A percentile compares a stretch with the other conserved stretches of the same genome.
These are phyloP conservation scores for Diaporthe sp. DNA, from an alignment of 2,329 filamentous ascomycete genomes.

Conservation along the genomic window DNA sequence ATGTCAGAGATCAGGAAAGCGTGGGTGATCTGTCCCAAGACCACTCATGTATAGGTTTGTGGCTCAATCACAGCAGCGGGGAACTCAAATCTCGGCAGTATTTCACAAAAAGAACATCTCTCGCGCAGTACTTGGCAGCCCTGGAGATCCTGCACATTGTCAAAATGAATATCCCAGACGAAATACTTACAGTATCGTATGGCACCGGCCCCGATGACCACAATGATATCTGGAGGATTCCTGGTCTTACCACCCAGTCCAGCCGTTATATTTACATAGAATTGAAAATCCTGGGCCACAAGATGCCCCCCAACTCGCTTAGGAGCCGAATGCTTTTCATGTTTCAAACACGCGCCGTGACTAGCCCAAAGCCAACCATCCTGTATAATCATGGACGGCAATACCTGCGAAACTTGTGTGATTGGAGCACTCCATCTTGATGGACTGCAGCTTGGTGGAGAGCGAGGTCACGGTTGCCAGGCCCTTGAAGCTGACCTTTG, in stretches of 20 bases:
- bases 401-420: slow-evolving; percentile 23
- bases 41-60: no score
- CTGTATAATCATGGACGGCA: slow-evolving; percentile 21
- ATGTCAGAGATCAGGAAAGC: no score
- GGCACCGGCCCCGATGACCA: no score
- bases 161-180: not conserved
- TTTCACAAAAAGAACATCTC: not conserved
- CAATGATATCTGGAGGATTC: not conserved
- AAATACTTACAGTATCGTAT: not conserved
- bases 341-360: not conserved
- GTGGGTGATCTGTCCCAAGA: no score
- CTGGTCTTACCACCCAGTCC: not conserved
- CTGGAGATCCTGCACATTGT: not conserved
- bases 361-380: slow-evolving; percentile 23
- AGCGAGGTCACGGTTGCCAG: slow-evolving; percentile 21
- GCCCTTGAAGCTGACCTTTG: slow-evolving; percentile 25
- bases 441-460: slow-evolving; percentile 12
- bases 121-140: not conserved
- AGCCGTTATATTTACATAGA: not conserved
- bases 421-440: slow-evolving; percentile 10
- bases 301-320: not conserved
- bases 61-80: no score
- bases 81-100: not conserved
- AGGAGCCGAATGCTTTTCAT: not conserved
- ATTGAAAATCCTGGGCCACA: not conserved